Base-by-base conservation (phyloP, 225 moss, liverwort and hornwort genomes). In the Physcomitrium patens region DNA sequence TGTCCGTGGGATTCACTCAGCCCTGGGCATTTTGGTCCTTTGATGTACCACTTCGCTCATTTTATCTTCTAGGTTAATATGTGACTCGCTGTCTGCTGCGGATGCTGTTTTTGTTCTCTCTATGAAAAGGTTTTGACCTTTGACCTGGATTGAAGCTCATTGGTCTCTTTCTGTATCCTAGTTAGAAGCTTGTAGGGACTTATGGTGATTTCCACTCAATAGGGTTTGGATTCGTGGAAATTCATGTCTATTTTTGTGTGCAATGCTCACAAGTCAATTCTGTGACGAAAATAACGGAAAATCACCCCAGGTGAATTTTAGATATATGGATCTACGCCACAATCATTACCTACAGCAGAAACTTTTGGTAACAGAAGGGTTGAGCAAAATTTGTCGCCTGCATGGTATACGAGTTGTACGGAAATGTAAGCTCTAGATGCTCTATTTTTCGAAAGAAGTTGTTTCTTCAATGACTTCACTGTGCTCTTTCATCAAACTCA, bases 61-160 rank as follows among this genome's bases (percentile, higher is more conserved):
- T 63, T 26, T 59, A 73, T 69, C 43, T 80, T 76, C 52, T 65
- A 69, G 41, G 63, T 69, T 73, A 50, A 68, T 13, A 24, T 49
- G 28, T 42, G 22, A 67, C 37, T 42, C 24, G 19, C 18, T 20
- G 26, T 72, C 8, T 64, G 24, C n/a, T 73, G 54, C 37, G 69
- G 46, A 68, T 53, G 18, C 68, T 49, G 48, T 52, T 73, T 37
- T 65, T 47, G 18, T 15, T 63, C 56, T 50, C 42, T 73, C 31
- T n/a, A 17, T 64, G 28, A 16, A 5, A 50, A 60, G 31, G 67
- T 20, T 41, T 48, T 49, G 45, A 31, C 68, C 41, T 23, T 51
- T 12, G 67, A 26, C 22, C 18, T 62, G 49, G 37, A 71, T 72
- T 43, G 44, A 55, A 62, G 15, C 17, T 44, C 63, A 60, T 70